Evolutionary conservation across 192 early-diverging fungal genomes (phyloP), one percentile per base, ranked within the genome.

Genomic region (Rhizoclosmatium sp.): DNA sequence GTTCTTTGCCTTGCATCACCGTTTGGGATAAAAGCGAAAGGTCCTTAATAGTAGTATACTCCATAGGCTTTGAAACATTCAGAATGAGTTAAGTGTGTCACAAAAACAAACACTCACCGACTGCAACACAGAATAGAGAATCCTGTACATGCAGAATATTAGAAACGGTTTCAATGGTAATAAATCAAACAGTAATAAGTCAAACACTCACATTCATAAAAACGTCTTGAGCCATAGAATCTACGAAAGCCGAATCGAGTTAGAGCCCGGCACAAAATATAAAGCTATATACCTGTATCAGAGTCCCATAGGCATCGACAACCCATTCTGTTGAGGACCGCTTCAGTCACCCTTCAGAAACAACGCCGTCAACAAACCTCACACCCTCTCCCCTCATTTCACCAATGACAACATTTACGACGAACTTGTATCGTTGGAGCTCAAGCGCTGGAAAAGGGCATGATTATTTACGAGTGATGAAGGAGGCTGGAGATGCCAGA

Each of bases 271-370:
- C 14, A 47, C 5, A 46, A 59, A 46, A 75, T 49, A 62, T 10
- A n/a, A 58, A 40, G 44, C 5, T 46, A 51, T 7, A 49, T 16
- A 76, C 75, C 75, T n/a, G 89, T 84, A 78, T 91, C 89, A 19
- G 88, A 77, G 54, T 91, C 89, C 89, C 89, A 91, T 46, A 91
- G 87, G 54, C 88, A 90, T n/a, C 89, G 79, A 51, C 86, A 86
- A 42, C 87, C 87, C 82, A 91, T 87, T 68, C 89, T 91, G 51
- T 65, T 39, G 41, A 40, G 9, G 1, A 9, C 9, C 5, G 2
- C 12, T 1, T 10, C 44, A 2, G 39, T n/a, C 47, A 71, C 45
- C 12, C n/a, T 65, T 44, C 39, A 41, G 40, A 4, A 67, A 21
- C 48, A 31, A 31, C 31, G 0, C 31, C 31, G 0, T 31, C 23